Conservation (phyloP, 2,329 filamentous ascomycete species). For the Xylaria sp. region DNA sequence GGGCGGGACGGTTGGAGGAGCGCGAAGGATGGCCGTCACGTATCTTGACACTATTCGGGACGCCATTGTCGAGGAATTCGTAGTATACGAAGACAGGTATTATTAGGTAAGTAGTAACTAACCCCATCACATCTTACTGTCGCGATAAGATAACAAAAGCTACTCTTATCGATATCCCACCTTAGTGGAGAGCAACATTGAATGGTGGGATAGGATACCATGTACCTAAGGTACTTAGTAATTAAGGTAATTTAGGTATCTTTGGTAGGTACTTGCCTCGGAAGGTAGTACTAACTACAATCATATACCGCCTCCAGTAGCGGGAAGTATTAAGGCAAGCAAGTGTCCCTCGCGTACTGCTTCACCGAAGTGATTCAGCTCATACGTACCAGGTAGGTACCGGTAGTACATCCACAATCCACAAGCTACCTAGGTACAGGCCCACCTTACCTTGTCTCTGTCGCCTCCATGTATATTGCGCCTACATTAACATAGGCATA, state of each 20-base stretch:
- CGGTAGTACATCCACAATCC: no score
- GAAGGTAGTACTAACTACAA: no score
- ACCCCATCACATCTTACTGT: no score
- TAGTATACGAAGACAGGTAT: no score
- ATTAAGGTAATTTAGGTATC: no score
- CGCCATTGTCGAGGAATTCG: constrained; percentile 39
- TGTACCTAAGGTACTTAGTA: no score
- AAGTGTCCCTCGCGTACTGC: neutral
- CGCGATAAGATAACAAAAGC: neutral
- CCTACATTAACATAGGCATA: neutral
- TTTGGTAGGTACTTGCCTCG: no score
- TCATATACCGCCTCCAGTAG: no score
- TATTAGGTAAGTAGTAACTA: neutral
- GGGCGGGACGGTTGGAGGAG: constrained; percentile 29
- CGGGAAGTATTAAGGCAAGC: neutral
- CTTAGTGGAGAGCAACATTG: neutral
- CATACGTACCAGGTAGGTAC: no score
- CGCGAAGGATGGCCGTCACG: constrained; percentile 34
- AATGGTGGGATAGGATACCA: no score
- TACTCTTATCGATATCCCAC: constrained; percentile 2
- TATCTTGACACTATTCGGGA: constrained; percentile 34
- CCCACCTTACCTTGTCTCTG: neutral
- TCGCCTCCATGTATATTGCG: neutral
- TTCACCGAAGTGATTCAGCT: no score
- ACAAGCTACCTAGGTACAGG: neutral